Evolutionary conservation across 2,329 filamentous ascomycete genomes (phyloP).

Genomic region (Diaporthe sp.): DNA sequence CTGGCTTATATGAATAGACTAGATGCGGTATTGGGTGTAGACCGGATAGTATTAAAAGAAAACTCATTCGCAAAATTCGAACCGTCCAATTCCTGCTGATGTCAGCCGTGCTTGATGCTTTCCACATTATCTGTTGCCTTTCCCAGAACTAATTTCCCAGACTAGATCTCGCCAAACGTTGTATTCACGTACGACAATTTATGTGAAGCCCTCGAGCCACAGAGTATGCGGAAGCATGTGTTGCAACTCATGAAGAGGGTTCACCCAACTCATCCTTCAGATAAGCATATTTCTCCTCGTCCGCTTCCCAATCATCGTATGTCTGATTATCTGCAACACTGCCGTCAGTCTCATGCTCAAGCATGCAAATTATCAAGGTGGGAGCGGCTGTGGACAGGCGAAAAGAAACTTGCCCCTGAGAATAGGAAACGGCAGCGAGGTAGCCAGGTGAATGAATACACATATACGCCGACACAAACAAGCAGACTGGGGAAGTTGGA

Average conservation of each 20-base stretch:
- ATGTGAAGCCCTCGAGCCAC: neutral
- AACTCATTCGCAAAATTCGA: neutral
- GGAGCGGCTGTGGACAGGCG: too few relatives aligned
- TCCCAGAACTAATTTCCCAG: neutral
- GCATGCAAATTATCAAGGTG: neutral
- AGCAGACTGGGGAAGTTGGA: neutral
- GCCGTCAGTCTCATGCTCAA: neutral
- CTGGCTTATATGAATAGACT: slow-evolving; percentile 14
- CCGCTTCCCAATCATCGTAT: neutral
- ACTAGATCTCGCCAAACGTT: neutral
- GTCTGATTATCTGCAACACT: neutral
- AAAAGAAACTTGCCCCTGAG: neutral
- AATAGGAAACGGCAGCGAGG: too few relatives aligned
- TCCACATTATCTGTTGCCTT: neutral
- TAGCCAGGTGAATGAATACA: neutral
- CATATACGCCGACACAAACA: neutral
- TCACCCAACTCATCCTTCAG: neutral
- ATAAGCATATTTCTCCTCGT: neutral
- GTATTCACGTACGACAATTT: neutral
- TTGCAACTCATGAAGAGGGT: neutral
- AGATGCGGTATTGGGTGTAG: slow-evolving; percentile 4
- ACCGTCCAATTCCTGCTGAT: neutral
- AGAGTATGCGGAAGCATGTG: neutral
- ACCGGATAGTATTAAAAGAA: neutral
- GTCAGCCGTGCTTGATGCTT: neutral